Percentiles rank a stretch among this genome's conserved stretches.
Conservation (phyloP, 805 yeast genomes). For the Candida mattraensis region DNA sequence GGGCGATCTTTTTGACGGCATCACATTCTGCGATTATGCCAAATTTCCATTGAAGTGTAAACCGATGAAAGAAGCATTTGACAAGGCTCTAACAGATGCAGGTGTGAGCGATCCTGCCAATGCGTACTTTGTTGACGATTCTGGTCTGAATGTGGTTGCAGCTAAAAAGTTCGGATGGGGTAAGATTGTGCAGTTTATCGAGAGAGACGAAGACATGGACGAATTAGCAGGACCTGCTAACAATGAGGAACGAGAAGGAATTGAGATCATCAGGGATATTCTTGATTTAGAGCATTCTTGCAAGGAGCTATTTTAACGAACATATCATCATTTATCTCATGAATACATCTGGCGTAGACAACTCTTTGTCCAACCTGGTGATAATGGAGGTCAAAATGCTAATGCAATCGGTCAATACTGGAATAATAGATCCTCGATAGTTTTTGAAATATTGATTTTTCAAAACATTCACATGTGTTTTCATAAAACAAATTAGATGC, state of each 20-base stretch:
- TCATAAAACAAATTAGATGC: constrained; percentile 11
- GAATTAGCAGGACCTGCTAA: constrained; percentile 33
- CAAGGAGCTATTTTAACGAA: constrained; percentile 47
- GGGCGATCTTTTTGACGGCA: constrained; percentile 93
- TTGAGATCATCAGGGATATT: constrained; percentile 56
- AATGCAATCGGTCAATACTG: constrained; percentile 24
- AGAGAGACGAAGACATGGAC: constrained; percentile 56
- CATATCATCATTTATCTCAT: constrained; percentile 5
- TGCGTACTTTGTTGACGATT: constrained; percentile 85
- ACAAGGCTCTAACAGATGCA: constrained; percentile 63
- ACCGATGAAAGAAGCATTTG: constrained; percentile 76
- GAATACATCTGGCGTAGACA: constrained; percentile 17
- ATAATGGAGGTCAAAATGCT: constrained; percentile 16
- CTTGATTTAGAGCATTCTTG: constrained; percentile 51
- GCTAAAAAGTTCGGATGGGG: constrained; percentile 74
- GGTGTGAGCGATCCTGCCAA: constrained; percentile 48
- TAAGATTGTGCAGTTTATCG: constrained; percentile 71
- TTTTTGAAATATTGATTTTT: constrained; percentile 19
- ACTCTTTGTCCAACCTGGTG: constrained; percentile 20
- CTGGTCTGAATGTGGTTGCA: constrained; percentile 73
- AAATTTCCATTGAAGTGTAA: constrained; percentile 74
- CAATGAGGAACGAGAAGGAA: constrained; percentile 40
- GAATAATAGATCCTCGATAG: constrained; percentile 17
- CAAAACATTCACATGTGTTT: constrained; percentile 10
- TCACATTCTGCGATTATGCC: constrained; percentile 88